Percentiles rank a stretch among this genome's conserved stretches.
Conservation (phyloP, 2,329 filamentous ascomycete species). For the Aspergillus aculeatus region DNA sequence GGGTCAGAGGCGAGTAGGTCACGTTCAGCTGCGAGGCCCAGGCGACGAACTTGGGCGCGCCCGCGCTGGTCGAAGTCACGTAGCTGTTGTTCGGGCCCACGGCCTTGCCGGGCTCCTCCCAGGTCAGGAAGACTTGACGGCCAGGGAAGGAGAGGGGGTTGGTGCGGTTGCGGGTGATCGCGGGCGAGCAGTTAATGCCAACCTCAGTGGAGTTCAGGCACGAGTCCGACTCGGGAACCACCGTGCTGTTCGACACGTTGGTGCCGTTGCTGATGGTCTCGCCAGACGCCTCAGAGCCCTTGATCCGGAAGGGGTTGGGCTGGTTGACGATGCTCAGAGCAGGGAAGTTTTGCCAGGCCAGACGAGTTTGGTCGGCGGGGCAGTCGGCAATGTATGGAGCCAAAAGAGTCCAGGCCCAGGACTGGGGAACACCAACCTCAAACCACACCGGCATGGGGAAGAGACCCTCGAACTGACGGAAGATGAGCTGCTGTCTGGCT, state of each 20-base stretch:
- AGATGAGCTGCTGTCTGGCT: conserved; percentile 79
- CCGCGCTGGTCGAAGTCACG: conserved; percentile 61
- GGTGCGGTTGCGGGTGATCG: conserved; percentile 67
- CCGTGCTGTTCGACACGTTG: conserved; percentile 34
- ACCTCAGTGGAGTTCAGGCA: conserved; percentile 58
- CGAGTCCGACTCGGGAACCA: conserved; percentile 46
- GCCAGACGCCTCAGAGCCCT: conserved; percentile 60
- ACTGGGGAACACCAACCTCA: conserved; percentile 74
- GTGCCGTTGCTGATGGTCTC: conserved; percentile 55
- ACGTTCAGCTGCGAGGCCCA: conserved; percentile 78
- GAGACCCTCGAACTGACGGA: conserved; percentile 76
- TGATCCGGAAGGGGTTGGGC: conserved; percentile 68
- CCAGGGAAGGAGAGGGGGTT: conserved; percentile 73
- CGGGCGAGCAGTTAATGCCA: conserved; percentile 58
- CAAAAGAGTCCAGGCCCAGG: conserved; percentile 78
- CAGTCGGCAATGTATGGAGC: conserved; percentile 79
- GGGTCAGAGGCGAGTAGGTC: conserved; percentile 65
- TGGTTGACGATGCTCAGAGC: conserved; percentile 70
- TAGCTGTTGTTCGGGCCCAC: conserved; percentile 84
- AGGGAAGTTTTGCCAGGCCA: conserved; percentile 85
- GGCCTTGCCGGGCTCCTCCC: conserved; percentile 67
- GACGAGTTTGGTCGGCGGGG: conserved; percentile 67
- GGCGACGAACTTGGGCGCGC: conserved; percentile 63
- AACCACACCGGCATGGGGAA: conserved; percentile 85
- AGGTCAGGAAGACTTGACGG: conserved; percentile 67